These are phyloP conservation scores for Thermochaetoides thermophila DNA, from an alignment of 495 filamentous ascomycete species.

Conservation along the genomic window DNA sequence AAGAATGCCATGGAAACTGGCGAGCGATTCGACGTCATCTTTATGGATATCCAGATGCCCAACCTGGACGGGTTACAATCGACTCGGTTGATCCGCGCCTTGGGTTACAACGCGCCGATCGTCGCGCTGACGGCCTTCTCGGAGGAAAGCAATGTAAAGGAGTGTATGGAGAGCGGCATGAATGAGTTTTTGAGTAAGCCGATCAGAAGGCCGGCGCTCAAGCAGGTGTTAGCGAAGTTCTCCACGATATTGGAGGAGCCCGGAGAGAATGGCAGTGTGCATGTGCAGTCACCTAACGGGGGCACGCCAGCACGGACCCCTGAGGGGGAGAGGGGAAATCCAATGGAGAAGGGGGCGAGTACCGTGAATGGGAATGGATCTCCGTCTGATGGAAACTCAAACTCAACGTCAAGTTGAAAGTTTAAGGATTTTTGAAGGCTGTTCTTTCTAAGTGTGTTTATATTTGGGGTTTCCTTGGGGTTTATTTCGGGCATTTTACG, in stretches of 20 bases:
- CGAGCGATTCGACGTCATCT: constrained; percentile 65
- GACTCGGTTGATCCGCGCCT: constrained; percentile 70
- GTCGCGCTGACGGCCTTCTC: constrained; percentile 84
- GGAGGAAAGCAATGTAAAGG: constrained; percentile 77
- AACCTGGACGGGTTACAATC: constrained; percentile 81
- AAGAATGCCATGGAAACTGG: constrained; percentile 63
- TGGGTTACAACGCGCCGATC: constrained; percentile 80
- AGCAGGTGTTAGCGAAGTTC: constrained; percentile 63
- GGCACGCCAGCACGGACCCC: constrained; percentile 12
- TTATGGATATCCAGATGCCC: constrained; percentile 95
- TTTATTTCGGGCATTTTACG: too few species aligned
- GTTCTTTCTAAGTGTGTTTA: too few species aligned
- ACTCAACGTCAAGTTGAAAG: too few species aligned
- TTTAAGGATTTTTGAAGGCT: too few species aligned
- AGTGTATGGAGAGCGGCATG: constrained; percentile 67
- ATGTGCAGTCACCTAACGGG: constrained; percentile 17
- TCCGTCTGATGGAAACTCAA: too few species aligned
- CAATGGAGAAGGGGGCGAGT: constrained; percentile 1
- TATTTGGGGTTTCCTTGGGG: too few species aligned
- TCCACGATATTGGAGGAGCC: constrained; percentile 41
- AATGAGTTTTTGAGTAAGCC: constrained; percentile 65
- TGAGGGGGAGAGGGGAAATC: constrained; percentile 3
- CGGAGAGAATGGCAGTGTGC: constrained; percentile 25
- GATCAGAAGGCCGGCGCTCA: constrained; percentile 67
- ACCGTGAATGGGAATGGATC: constrained; percentile 5